Conservation (phyloP, 306 rosid genomes). For the Begonia fuchsioides region DNA sequence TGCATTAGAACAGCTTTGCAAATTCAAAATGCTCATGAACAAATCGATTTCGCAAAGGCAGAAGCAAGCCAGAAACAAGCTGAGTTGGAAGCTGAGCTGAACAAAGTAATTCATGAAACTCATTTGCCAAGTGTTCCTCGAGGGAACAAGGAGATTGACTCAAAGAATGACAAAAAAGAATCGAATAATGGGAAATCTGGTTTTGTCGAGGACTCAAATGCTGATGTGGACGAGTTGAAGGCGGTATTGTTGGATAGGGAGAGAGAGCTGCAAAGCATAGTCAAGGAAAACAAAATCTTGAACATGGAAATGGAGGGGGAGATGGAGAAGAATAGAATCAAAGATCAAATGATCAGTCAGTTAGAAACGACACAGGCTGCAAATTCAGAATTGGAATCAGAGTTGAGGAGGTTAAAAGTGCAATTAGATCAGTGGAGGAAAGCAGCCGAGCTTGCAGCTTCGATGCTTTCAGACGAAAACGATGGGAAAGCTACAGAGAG, state of each 20-base stretch:
- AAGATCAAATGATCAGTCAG: constrained; percentile 27
- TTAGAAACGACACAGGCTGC: constrained; percentile 39
- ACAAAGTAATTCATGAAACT: constrained; percentile 16
- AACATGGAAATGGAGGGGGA: constrained; percentile 34
- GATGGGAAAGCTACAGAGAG: constrained; percentile 44
- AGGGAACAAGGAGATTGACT: background rate
- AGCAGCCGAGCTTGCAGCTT: constrained; percentile 87
- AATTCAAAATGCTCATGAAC: constrained; percentile 58
- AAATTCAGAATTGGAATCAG: constrained; percentile 58
- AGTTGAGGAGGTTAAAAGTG: constrained; percentile 67
- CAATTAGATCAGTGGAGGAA: constrained; percentile 97
- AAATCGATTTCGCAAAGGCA: constrained; percentile 39
- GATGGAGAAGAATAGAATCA: constrained; percentile 22
- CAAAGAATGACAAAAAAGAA: background rate
- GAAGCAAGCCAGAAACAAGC: constrained; percentile 40
- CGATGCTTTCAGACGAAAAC: constrained; percentile 56
- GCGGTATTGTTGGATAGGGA: constrained; percentile 32
- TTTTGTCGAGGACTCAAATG: constrained; percentile 24
- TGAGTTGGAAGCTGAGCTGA: constrained; percentile 42
- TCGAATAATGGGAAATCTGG: background rate
- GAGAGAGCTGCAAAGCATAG: constrained; percentile 39
- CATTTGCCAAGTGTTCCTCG: background rate
- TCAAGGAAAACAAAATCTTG: constrained; percentile 42
- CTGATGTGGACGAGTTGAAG: constrained; percentile 7
- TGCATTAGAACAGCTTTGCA: constrained; percentile 66